Percentiles rank a stretch among this genome's conserved stretches.
These are phyloP conservation scores for Eimeria acervulina DNA, from an alignment of 169 alveolate genomes.

Conservation along the genomic window DNA sequence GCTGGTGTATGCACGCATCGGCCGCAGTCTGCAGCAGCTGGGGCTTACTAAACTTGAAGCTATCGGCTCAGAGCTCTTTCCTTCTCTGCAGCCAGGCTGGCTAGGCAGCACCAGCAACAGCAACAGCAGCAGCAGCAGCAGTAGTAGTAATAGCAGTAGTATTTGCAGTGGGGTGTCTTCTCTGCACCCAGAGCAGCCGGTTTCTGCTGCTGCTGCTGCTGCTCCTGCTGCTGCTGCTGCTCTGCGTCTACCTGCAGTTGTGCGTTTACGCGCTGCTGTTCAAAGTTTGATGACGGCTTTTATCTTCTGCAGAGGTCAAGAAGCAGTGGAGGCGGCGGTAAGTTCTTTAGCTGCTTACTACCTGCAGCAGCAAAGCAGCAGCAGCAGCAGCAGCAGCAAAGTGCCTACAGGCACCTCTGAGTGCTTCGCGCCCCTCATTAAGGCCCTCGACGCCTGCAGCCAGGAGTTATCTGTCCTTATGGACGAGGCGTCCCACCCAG, in stretches of 20 bases:
- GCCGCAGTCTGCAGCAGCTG: constrained; percentile 54
- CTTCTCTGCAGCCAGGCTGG: constrained; percentile 54
- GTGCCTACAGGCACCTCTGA: background rate
- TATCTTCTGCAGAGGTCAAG: constrained; percentile 25
- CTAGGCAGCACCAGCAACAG: constrained; percentile 46
- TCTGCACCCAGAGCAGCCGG: background rate
- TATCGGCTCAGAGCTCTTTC: constrained; percentile 64
- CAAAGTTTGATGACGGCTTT: constrained; percentile 33
- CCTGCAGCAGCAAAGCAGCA: background rate
- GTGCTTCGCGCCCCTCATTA: constrained; percentile 55
- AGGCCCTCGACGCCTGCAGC: constrained; percentile 52
- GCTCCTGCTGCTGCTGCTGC: constrained; percentile 38
- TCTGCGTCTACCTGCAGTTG: constrained; percentile 13
- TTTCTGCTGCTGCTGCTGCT: constrained; percentile 18
- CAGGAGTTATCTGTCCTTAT: background rate
- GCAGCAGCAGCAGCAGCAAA: background rate
- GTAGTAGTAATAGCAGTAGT: background rate
- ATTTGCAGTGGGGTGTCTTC: background rate
- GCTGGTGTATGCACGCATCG: constrained; percentile 66
- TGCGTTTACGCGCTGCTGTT: constrained; percentile 23
- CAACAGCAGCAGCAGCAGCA: background rate
- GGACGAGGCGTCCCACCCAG: constrained; percentile 32
- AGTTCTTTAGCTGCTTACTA: background rate
- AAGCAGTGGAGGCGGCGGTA: background rate
- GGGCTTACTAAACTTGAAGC: constrained; percentile 73